Conservation (phyloP, 441 rosid genomes). For the Metrosideros polymorpha region DNA sequence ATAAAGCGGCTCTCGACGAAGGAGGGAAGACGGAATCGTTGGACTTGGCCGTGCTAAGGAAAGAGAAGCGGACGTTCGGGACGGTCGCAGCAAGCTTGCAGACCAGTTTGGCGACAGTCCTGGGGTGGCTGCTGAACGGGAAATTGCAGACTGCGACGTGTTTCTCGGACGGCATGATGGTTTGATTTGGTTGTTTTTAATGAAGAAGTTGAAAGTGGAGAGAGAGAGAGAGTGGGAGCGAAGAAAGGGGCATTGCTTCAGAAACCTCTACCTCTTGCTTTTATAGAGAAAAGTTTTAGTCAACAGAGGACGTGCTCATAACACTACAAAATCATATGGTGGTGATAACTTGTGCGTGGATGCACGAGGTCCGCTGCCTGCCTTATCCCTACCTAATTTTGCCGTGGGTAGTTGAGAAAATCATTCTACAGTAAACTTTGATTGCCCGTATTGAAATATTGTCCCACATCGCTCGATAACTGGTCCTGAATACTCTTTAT, state of each 20-base stretch:
- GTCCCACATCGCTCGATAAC: too few relatives aligned
- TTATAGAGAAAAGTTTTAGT: background rate
- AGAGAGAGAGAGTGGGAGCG: background rate
- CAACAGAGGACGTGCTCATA: too few relatives aligned
- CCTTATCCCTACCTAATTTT: too few relatives aligned
- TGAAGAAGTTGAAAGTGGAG: background rate
- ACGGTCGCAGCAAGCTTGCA: background rate
- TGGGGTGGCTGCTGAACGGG: background rate
- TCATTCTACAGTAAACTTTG: too few relatives aligned
- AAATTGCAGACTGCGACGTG: background rate
- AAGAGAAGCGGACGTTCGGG: background rate
- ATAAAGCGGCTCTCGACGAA: background rate
- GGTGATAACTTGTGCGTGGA: too few relatives aligned
- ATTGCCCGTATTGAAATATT: too few relatives aligned
- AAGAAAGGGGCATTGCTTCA: background rate
- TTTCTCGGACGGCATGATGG: background rate
- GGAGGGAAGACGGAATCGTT: background rate
- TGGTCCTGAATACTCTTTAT: too few relatives aligned
- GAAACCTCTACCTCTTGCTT: background rate
- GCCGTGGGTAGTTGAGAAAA: too few relatives aligned
- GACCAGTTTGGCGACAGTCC: background rate
- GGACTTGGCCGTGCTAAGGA: background rate
- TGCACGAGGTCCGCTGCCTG: too few relatives aligned
- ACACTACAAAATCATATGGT: too few relatives aligned
- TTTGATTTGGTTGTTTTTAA: background rate